Evolutionary conservation across 345 rosid species (phyloP).

Genomic region (Gossypium longicalyx): DNA sequence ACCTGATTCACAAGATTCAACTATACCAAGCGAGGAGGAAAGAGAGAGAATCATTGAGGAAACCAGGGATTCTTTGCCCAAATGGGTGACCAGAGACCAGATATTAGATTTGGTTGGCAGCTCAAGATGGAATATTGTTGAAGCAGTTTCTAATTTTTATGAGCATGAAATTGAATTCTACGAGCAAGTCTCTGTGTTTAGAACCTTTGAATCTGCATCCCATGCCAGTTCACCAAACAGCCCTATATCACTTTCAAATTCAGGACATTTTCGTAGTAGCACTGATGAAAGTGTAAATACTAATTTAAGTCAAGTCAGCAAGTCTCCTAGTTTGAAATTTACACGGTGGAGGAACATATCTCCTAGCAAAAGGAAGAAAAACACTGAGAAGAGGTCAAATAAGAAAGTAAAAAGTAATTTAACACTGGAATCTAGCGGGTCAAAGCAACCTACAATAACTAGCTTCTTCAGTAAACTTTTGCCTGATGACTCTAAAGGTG

Average conservation of each 20-base stretch:
- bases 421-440: constrained; percentile 46
- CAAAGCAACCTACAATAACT: constrained; percentile 74
- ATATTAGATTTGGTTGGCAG: constrained; percentile 51
- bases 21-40: constrained; percentile 30
- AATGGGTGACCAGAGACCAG: constrained; percentile 74
- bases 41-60: constrained; percentile 51
- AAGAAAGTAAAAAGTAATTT: constrained; percentile 48
- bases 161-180: constrained; percentile 71
- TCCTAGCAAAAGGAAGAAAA: constrained; percentile 55
- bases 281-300: constrained; percentile 21
- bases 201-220: constrained; percentile 29
- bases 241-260: constrained; percentile 30
- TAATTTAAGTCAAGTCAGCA: constrained; percentile 27
- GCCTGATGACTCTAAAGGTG: constrained; percentile 33
- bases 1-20: constrained; percentile 20
- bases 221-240: constrained; percentile 20
- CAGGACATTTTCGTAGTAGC: constrained; percentile 25
- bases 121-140: constrained; percentile 54
- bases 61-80: constrained; percentile 53
- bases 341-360: constrained; percentile 35
- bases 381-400: constrained; percentile 31
- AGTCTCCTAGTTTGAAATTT: constrained; percentile 33
- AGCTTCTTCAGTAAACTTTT: constrained; percentile 59
- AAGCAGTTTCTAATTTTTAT: constrained; percentile 68
- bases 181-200: constrained; percentile 43